A percentile compares a stretch with the other conserved stretches of the same genome.
Conservation (phyloP, 2,329 filamentous ascomycete species). For the Nemania bipapillata region DNA sequence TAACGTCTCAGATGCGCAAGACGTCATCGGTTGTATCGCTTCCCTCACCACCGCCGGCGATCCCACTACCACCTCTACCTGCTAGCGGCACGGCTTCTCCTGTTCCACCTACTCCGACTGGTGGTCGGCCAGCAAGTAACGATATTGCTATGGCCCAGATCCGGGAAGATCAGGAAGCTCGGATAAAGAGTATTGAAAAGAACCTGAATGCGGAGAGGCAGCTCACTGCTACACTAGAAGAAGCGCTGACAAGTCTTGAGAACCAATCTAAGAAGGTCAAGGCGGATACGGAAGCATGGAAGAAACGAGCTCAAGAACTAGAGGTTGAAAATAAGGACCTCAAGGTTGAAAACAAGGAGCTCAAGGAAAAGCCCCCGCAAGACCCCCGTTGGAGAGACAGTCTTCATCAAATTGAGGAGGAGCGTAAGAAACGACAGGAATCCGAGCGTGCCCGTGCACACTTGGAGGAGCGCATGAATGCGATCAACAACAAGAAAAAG, state of each 20-base stretch:
- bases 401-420: constrained; percentile 93
- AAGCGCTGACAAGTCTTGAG: constrained; percentile 93
- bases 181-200: constrained; percentile 95
- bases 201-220: constrained; percentile 96
- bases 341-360: constrained; percentile 73
- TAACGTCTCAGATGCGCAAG: constrained; percentile 79
- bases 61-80: constrained; percentile 93
- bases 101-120: constrained; percentile 65
- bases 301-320: constrained; percentile 81
- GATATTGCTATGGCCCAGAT: constrained; percentile 80
- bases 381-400: constrained; percentile 69
- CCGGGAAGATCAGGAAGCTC: constrained; percentile 92
- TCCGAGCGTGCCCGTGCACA: constrained; percentile 89
- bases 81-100: constrained; percentile 64
- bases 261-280: constrained; percentile 91
- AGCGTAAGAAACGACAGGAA: constrained; percentile 89
- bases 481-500: constrained; percentile 92
- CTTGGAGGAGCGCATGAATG: constrained; percentile 93
- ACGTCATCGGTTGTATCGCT: constrained; percentile 83
- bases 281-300: constrained; percentile 88
- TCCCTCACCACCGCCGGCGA: constrained; percentile 92
- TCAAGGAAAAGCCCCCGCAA: constrained; percentile 65
- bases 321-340: constrained; percentile 77
- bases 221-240: constrained; percentile 92
- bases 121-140: constrained; percentile 80